A percentile compares a stretch with the other conserved stretches of the same genome.
Conservation (phyloP, 1,284 basidiomycete species). For the Ceratobasidium sp. region DNA sequence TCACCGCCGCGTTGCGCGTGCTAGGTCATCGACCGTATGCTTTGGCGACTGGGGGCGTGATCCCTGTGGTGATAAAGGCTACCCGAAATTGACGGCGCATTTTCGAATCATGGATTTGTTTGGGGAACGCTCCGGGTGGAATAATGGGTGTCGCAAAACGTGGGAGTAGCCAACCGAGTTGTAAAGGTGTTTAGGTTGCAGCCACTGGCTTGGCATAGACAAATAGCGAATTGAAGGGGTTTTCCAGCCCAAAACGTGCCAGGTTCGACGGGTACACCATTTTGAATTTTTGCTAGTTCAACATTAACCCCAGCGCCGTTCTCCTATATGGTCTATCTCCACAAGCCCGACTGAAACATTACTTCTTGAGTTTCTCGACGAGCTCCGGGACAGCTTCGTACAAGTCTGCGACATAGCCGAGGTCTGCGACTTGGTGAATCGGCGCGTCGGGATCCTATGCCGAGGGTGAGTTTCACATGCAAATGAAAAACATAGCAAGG, state of each 20-base stretch:
- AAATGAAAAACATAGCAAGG: not conserved
- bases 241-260: not conserved
- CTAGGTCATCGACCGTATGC: conserved; percentile 62
- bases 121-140: not conserved
- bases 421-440: conserved; percentile 98
- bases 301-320: no score
- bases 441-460: conserved; percentile 93
- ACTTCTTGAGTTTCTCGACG: conserved; percentile 82
- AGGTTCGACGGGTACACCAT: no score
- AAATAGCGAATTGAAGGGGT: not conserved
- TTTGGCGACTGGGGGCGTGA: conserved; percentile 70
- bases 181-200: not conserved
- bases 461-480: not conserved
- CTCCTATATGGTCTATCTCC: no score
- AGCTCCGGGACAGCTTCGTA: conserved; percentile 91
- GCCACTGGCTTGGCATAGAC: not conserved
- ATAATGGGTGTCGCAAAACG: not conserved
- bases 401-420: conserved; percentile 93
- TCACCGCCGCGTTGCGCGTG: conserved; percentile 66
- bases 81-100: not conserved
- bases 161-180: not conserved
- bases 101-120: no score
- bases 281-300: no score
- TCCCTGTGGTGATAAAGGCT: conserved; percentile 25
- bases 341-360: not conserved